These are phyloP conservation scores for Monoraphidium neglectum DNA, from an alignment of 139 green algal genomes.

Conservation along the genomic window DNA sequence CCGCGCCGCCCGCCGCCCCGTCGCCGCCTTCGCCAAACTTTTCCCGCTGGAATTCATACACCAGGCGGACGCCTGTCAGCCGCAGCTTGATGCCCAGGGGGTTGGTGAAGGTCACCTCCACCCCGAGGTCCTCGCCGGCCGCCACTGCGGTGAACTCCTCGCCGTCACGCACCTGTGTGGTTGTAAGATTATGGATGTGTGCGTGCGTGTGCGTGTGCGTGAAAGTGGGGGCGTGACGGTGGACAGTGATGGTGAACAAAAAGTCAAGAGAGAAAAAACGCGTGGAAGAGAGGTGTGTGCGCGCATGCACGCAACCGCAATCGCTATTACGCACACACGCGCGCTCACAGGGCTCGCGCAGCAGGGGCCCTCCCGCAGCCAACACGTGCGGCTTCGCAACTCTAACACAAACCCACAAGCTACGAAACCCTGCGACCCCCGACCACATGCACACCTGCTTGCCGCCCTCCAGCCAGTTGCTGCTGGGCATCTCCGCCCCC, in stretches of 20 bases:
- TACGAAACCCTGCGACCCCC: no score
- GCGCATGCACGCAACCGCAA: no score
- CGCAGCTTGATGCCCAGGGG: slow-evolving; percentile 71
- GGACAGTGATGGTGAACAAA: no score
- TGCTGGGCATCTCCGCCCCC: slow-evolving; percentile 25
- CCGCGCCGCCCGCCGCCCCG: no score
- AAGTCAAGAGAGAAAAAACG: neutral
- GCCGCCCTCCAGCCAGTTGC: slow-evolving; percentile 48
- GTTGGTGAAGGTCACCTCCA: slow-evolving; percentile 81
- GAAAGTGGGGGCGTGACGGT: neutral
- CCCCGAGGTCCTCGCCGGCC: slow-evolving; percentile 70
- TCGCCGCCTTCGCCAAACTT: no score
- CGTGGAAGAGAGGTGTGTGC: neutral
- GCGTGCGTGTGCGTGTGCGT: neutral
- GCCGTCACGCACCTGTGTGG: slow-evolving; percentile 21
- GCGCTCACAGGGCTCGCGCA: no score
- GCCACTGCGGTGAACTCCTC: slow-evolving; percentile 52
- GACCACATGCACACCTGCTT: slow-evolving; percentile 51
- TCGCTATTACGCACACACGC: no score
- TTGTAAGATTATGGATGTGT: neutral
- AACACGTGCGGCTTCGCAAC: no score
- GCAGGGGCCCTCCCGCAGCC: no score
- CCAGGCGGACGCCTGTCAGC: slow-evolving; percentile 61
- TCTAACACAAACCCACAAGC: no score
- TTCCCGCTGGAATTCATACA: slow-evolving; percentile 60